Evolutionary conservation across 805 yeast species (phyloP).

Genomic region (Monosporozyma unispora): DNA sequence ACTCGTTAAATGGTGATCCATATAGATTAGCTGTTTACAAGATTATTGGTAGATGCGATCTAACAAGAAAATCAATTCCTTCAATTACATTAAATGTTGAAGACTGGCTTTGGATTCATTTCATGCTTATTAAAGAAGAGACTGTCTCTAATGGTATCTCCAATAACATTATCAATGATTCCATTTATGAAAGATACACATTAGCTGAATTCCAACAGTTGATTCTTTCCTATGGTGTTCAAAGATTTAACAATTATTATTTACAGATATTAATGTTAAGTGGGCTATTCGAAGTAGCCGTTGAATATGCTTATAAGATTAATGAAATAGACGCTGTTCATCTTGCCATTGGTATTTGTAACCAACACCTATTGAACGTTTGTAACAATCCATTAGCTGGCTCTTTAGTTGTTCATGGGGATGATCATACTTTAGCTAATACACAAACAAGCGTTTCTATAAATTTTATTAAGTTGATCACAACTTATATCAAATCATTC

Average conservation of each 20-base stretch:
- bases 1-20: slow-evolving; percentile 65
- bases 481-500: slow-evolving; percentile 74
- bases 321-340: slow-evolving; percentile 86
- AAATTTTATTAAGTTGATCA: slow-evolving; percentile 55
- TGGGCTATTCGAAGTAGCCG: slow-evolving; percentile 77
- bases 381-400: slow-evolving; percentile 8
- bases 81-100: slow-evolving; percentile 72
- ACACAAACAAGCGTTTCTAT: slow-evolving; percentile 9
- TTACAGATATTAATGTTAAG: slow-evolving; percentile 62
- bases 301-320: slow-evolving; percentile 43
- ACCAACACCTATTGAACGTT: slow-evolving; percentile 49
- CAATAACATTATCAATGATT: slow-evolving; percentile 31
- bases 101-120: slow-evolving; percentile 96
- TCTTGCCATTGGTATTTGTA: slow-evolving; percentile 70
- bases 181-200: slow-evolving; percentile 62
- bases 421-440: slow-evolving; percentile 9
- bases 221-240: slow-evolving; percentile 62
- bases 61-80: slow-evolving; percentile 58
- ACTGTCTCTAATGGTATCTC: neutral
- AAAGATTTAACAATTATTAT: slow-evolving; percentile 62
- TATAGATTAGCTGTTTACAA: slow-evolving; percentile 85
- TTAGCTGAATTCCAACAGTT: slow-evolving; percentile 65
- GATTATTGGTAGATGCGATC: slow-evolving; percentile 81
- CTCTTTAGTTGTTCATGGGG: neutral
- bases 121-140: slow-evolving; percentile 59